Evolutionary conservation across 331 rosid genomes (phyloP), one percentile per base, ranked within the genome.

Genomic region (Acacia concinna): DNA sequence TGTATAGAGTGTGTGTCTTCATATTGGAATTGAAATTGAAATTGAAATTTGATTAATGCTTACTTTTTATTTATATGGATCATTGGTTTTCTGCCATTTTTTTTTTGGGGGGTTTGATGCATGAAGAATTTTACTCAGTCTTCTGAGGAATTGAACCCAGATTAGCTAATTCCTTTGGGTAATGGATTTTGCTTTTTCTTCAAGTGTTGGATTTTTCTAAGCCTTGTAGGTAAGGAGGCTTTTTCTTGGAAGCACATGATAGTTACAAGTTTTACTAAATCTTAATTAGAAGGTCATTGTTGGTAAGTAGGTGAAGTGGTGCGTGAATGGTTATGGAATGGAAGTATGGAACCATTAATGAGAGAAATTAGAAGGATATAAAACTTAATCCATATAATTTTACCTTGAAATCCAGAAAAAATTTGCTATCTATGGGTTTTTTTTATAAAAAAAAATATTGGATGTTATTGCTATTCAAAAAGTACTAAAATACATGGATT

Each of bases 401-500:
- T n/a, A n/a, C n/a, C n/a, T n/a, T n/a, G n/a, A n/a, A n/a, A n/a
- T n/a, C n/a, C n/a, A n/a, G 8, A 35, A 35, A 35, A 35, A 35
- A 4, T 0, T 17, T 47, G 4, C 9, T 23, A 8, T 1, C 2
- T n/a, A n/a, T n/a, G n/a, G n/a, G n/a, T n/a, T n/a, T n/a, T n/a
- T n/a, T n/a, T n/a, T n/a, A n/a, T n/a, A n/a, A n/a, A n/a, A n/a
- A n/a, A n/a, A n/a, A n/a, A n/a, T n/a, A n/a, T n/a, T n/a, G n/a
- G n/a, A n/a, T n/a, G n/a, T n/a, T n/a, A n/a, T n/a, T n/a, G n/a
- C n/a, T n/a, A n/a, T n/a, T n/a, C n/a, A n/a, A n/a, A n/a, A n/a
- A n/a, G n/a, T n/a, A n/a, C n/a, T n/a, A n/a, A n/a, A n/a, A n/a
- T n/a, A n/a, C n/a, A n/a, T n/a, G n/a, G n/a, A n/a, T n/a, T n/a